Conservation (phyloP, 345 rosid genomes). For the Eucalyptus guilfoylei region DNA sequence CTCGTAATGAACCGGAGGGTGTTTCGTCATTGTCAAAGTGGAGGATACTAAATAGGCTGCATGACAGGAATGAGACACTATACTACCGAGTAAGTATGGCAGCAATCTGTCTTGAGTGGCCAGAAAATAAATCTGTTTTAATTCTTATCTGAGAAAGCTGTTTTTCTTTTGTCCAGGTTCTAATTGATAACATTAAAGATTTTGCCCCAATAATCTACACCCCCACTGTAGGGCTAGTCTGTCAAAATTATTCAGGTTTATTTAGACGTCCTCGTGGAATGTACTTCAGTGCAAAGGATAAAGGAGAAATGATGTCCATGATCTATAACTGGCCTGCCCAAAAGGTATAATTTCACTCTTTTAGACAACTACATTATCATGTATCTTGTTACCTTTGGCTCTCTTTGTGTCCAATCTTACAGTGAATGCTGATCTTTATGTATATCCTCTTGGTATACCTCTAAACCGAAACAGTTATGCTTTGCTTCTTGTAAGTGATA, state of each 20-base stretch:
- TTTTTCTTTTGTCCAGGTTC: conserved; percentile 44
- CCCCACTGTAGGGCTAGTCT: conserved; percentile 93
- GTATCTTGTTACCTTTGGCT: background rate
- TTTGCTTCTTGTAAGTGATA: background rate
- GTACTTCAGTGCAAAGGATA: conserved; percentile 99
- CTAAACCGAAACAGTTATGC: background rate
- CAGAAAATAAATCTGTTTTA: background rate
- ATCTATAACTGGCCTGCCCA: conserved; percentile 93
- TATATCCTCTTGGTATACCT: background rate
- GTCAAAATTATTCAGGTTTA: conserved; percentile 95
- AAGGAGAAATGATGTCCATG: conserved; percentile 99
- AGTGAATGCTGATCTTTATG: background rate
- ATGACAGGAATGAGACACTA: conserved; percentile 94
- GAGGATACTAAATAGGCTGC: conserved; percentile 95
- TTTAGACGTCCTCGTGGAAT: conserved; percentile 98
- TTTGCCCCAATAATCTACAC: conserved; percentile 95
- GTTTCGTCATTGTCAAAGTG: conserved; percentile 79
- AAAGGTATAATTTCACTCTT: conserved; percentile 17
- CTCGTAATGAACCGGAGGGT: conserved; percentile 45
- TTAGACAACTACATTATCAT: background rate
- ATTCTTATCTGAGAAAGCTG: background rate
- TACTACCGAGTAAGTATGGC: conserved; percentile 65
- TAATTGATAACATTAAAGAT: conserved; percentile 85
- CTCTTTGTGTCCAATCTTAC: background rate
- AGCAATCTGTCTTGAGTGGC: background rate